Base-by-base conservation (phyloP, 202 grass and related monocot species). In the Dendrocalamus latiflorus region DNA sequence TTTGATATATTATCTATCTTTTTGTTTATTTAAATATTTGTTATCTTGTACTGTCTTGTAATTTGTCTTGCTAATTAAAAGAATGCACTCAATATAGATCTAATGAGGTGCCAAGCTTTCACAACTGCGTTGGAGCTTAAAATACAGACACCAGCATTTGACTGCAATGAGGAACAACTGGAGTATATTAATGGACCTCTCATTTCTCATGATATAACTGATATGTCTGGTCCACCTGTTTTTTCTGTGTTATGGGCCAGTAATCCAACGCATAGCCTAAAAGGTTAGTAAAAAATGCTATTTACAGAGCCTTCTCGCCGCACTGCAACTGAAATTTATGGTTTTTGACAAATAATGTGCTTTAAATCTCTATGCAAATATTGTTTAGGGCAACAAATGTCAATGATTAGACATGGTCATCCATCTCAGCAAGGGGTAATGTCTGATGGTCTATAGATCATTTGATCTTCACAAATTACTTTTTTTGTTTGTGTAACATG, bases 401-500 rank as follows among this genome's bases (percentile, higher is more conserved):
- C 50, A 12, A 58, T 81, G 78, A 21, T 57, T 44, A 38, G 78
- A 6, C 78, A 59, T 70, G 54, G 17, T 44, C 49, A 43, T 80
- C 63, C 78, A 58, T 70, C 38, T 70, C 50, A 57, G 65, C 78
- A 81, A 45, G 66, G 51, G 51, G 50, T 81, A 81, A 57, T 81
- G 6, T 59, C 8, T 57, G 34, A 43, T 69, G 15, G 41, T 21
- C 8, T 77, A 77, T 45, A n/a, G 8, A 68, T 64, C 17, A 11
- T 56, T 69, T 42, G 14, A 30, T 77, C 6, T 8, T 49, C 20
- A 38, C 17, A 65, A 53, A 66, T 53, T 80, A 30, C 5, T 21
- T 68, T 50, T 26, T 55, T 25, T 26, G 22, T 81, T 42, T n/a
- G 14, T 77, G 5, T 70, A 43, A 81, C 53, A 70, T 70, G 50